Evolutionary conservation across 2,329 filamentous ascomycete species (phyloP), one percentile per base, ranked within the genome.

Genomic region (Plenodomus lindquistii): DNA sequence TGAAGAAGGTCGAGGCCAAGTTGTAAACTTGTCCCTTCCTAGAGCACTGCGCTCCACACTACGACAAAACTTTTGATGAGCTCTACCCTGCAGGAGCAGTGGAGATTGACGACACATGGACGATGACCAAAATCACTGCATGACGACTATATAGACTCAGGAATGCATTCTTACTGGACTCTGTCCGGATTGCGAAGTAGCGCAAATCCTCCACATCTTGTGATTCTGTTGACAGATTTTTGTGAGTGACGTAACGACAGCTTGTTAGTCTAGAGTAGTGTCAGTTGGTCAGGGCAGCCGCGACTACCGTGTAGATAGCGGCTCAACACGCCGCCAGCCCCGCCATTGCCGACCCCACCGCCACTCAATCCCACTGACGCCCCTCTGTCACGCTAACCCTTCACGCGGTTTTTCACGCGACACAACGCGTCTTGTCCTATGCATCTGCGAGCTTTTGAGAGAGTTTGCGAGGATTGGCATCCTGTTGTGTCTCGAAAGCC

Each of bases 1-100:
- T 80, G 54, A 76, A 76, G 74, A 74, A 75, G 70, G 73, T 79
- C 39, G 76, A 79, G 73, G 67, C 56, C 52, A 63, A 65, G 59
- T 46, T 71, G 61, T 70, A 31, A 31, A 15, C 11, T 31, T 15
- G 27, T 31, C 27, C 6, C 27, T 31, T 8, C 27, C 27, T 31
- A 15, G 66, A 56, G 55, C 43, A 48, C 39, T 41, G 27, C 27
- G 27, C 27, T 31, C 11, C 27, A 4, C 27, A 31, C 27, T 31
- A 31, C 27, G 18, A 38, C 42, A 24, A 19, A 54, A 46, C 51
- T 57, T 53, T 37, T 52, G 46, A 57, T 31, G 42, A 44, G 49
- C 50, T 59, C 54, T 44, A 41, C 34, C 27, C 19, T 40, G 46
- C 55, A 18, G 34, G 16, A 47, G 50, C 46, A 39, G 47, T 47